Percentiles rank a stretch among this genome's conserved stretches.
phyloP scores from a whole-genome alignment of 2,329 filamentous ascomycete species.

The Coniella lustricola region DNA sequence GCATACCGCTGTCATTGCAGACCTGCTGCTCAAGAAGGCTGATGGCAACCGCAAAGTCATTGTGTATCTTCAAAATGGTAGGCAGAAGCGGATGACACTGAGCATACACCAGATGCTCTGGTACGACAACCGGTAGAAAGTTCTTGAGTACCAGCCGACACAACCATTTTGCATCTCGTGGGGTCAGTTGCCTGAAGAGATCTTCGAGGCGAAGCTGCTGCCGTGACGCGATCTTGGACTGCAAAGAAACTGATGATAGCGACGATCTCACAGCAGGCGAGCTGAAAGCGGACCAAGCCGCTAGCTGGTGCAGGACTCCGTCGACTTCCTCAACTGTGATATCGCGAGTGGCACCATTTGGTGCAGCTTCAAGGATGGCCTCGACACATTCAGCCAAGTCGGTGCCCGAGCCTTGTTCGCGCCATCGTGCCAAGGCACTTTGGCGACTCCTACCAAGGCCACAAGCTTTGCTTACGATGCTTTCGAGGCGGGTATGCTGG shows the following conservation, averaged over 20 bases:
- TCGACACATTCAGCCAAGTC: slow-evolving; percentile 71
- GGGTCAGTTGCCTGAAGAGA: slow-evolving; percentile 53
- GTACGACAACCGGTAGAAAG: slow-evolving; percentile 59
- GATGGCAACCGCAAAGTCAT: slow-evolving; percentile 58
- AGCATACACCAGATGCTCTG: slow-evolving; percentile 46
- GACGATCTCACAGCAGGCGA: slow-evolving; percentile 50
- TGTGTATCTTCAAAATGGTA: slow-evolving; percentile 60
- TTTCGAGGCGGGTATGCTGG: slow-evolving; percentile 53
- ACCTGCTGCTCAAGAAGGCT: slow-evolving; percentile 38
- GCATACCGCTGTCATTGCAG: slow-evolving; percentile 21
- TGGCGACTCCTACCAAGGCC: slow-evolving; percentile 55
- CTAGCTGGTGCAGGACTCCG: slow-evolving; percentile 54
- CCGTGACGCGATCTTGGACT: slow-evolving; percentile 21
- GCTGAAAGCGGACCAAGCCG: slow-evolving; percentile 64
- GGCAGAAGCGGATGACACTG: slow-evolving; percentile 65
- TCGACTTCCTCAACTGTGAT: slow-evolving; percentile 72
- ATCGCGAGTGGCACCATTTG: slow-evolving; percentile 22
- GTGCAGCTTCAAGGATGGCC: slow-evolving; percentile 54
- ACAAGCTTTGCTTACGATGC: slow-evolving; percentile 62
- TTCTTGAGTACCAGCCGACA: slow-evolving; percentile 73
- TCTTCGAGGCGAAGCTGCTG: slow-evolving; percentile 39
- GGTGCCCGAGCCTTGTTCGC: slow-evolving; percentile 41
- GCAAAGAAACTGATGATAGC: slow-evolving; percentile 13
- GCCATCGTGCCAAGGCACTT: slow-evolving; percentile 57
- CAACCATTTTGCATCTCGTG: slow-evolving; percentile 79